A percentile compares a stretch with the other conserved stretches of the same genome.
Evolutionary conservation across 495 filamentous ascomycete genomes (phyloP).

Genomic region (Hyaloscypha hepaticicola): DNA sequence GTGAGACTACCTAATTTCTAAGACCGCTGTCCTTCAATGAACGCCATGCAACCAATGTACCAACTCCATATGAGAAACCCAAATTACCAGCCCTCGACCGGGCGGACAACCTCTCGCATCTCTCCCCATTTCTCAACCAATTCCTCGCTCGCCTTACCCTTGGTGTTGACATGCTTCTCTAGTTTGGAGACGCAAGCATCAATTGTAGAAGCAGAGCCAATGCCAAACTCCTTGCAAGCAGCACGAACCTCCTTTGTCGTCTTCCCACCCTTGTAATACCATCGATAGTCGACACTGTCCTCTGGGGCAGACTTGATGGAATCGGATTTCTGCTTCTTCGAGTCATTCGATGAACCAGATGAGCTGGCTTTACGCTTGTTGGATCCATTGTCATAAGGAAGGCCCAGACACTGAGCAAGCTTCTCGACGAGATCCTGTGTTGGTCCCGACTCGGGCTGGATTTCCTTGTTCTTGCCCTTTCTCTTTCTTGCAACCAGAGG

Average conservation of each 20-base stretch:
- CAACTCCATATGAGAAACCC: not conserved
- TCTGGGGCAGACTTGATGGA: not conserved
- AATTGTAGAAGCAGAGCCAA: slow-evolving; percentile 13
- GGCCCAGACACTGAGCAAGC: slow-evolving; percentile 4
- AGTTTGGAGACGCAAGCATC: slow-evolving; percentile 16
- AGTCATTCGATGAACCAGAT: not conserved
- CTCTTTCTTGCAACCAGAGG: not conserved
- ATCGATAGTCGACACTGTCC: not conserved
- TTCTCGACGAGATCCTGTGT: slow-evolving; percentile 13
- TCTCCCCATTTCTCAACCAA: slow-evolving; percentile 16
- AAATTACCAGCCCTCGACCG: not conserved
- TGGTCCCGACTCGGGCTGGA: not conserved
- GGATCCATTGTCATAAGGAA: not conserved
- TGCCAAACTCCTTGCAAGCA: slow-evolving; percentile 21
- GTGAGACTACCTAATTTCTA: not conserved
- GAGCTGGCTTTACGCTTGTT: slow-evolving; percentile 16
- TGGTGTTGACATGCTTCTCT: slow-evolving; percentile 21
- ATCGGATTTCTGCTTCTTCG: slow-evolving; percentile 18
- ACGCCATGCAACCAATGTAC: not conserved
- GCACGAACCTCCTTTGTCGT: slow-evolving; percentile 17
- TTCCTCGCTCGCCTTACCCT: slow-evolving; percentile 8
- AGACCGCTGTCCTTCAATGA: not conserved
- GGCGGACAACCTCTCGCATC: not conserved
- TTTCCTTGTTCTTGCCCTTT: slow-evolving; percentile 15
- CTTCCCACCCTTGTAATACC: slow-evolving; percentile 18